Evolutionary conservation across 495 filamentous ascomycete species (phyloP).

Genomic region (Lindgomyces ingoldianus): DNA sequence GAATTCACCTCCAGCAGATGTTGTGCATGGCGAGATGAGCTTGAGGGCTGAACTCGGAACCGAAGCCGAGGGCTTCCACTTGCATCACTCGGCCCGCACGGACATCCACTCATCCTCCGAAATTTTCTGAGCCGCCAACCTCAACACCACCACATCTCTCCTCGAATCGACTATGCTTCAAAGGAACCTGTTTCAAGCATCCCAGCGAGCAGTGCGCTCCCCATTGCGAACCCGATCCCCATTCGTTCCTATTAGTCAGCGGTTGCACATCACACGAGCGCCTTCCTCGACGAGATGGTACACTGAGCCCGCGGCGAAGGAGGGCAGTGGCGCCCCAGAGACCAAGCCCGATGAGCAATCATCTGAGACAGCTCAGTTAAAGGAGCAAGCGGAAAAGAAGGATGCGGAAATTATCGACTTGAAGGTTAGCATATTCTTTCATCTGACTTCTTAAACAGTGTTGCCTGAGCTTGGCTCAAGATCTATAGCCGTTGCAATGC

Average conservation of each 20-base stretch:
- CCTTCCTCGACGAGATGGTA: conserved; percentile 32
- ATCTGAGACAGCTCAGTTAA: conserved; percentile 50
- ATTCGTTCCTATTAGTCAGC: conserved; percentile 13
- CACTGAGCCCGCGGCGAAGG: conserved; percentile 38
- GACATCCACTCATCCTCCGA: conserved; percentile 4
- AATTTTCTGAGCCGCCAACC: conserved; percentile 5
- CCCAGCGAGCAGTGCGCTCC: conserved; percentile 15
- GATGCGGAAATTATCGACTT: conserved; percentile 79
- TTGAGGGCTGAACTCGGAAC: conserved; percentile 5
- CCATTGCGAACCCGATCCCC: conserved; percentile 5
- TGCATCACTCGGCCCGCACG: conserved; percentile 18
- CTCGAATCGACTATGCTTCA: conserved; percentile 31
- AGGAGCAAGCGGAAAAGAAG: conserved; percentile 77
- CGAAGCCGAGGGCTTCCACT: neutral
- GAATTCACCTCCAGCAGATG: neutral
- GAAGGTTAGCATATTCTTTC: conserved; percentile 62
- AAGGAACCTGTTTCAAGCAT: conserved; percentile 32
- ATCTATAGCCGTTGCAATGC: neutral
- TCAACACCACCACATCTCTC: conserved; percentile 7
- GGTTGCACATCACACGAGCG: conserved; percentile 14
- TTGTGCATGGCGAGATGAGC: neutral
- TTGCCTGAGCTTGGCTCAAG: conserved; percentile 3
- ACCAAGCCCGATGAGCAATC: conserved; percentile 11
- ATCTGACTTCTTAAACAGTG: conserved; percentile 1
- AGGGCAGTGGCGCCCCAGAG: conserved; percentile 22